Evolutionary conservation across 2,329 filamentous ascomycete species (phyloP).

Genomic region (Hypoxylon sp.): DNA sequence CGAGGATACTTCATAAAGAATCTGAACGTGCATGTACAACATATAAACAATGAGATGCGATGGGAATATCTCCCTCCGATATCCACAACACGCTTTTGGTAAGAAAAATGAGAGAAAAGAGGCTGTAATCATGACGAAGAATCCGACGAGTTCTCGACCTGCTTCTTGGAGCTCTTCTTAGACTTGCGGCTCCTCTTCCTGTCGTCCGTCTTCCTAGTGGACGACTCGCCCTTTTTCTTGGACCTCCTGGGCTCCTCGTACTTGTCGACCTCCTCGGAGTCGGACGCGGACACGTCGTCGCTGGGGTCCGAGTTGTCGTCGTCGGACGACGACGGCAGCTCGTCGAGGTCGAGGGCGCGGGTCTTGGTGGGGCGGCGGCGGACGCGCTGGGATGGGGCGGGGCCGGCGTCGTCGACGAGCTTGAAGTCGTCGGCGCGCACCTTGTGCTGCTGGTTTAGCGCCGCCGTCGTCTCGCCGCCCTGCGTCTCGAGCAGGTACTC

Average conservation of each 20-base stretch:
- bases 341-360: constrained; percentile 4
- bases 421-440: constrained; percentile 1
- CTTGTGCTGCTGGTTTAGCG: background rate
- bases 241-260: constrained; percentile 3
- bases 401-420: background rate
- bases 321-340: constrained; percentile 2
- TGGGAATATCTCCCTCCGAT: too few relatives aligned
- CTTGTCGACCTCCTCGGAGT: background rate
- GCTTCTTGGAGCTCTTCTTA: constrained; percentile 16
- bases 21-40: too few relatives aligned
- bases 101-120: too few relatives aligned
- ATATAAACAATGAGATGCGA: too few relatives aligned
- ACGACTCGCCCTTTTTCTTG: constrained; percentile 5
- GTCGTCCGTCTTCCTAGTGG: constrained; percentile 2
- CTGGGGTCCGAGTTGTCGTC: constrained; percentile 4
- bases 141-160: constrained; percentile 1
- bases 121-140: background rate
- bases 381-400: background rate
- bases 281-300: background rate
- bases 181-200: constrained; percentile 12
- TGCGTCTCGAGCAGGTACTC: constrained; percentile 7
- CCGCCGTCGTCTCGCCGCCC: constrained; percentile 4
- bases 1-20: too few relatives aligned
- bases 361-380: background rate
- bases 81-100: too few relatives aligned